These are phyloP conservation scores for Bipolaris victoriae DNA, from an alignment of 2,329 filamentous ascomycete genomes.

Conservation along the genomic window DNA sequence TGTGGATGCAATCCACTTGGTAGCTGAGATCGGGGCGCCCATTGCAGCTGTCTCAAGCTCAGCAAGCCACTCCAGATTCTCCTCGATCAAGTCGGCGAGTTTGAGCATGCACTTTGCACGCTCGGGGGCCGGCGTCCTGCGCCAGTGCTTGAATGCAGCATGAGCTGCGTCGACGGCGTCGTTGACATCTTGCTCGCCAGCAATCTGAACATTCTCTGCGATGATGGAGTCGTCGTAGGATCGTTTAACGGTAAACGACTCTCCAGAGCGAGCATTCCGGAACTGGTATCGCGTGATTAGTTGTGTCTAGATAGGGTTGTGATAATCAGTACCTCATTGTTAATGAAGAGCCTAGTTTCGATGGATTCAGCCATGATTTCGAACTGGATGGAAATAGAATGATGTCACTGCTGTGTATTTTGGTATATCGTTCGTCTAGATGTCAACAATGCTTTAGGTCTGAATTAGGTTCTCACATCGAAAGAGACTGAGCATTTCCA, in stretches of 20 bases:
- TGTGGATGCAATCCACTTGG: constrained; percentile 16
- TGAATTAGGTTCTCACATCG: neutral
- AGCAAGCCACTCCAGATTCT: neutral
- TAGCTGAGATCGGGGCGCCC: neutral
- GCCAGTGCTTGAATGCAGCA: neutral
- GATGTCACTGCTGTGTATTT: neutral
- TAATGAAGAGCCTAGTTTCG: constrained; percentile 1
- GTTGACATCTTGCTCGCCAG: constrained; percentile 1
- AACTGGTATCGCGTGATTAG: neutral
- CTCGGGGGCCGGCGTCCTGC: neutral
- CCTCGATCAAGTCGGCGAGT: constrained; percentile 3
- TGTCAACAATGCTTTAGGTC: neutral
- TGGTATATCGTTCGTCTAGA: neutral
- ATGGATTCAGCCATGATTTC: neutral
- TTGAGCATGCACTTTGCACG: constrained; percentile 3
- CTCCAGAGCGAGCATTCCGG: neutral
- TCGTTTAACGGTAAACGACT: neutral
- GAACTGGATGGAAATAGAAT: neutral
- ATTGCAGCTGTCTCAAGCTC: constrained; percentile 1
- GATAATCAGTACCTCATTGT: neutral
- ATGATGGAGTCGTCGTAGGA: neutral
- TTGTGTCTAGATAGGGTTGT: neutral
- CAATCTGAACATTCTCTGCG: constrained; percentile 1
- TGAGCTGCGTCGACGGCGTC: constrained; percentile 1
- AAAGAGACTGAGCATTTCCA: neutral